Percentiles rank a stretch among this genome's conserved stretches.
Evolutionary conservation across 768 basidiomycete genomes (phyloP).

Genomic region (Tylopilus balloui): DNA sequence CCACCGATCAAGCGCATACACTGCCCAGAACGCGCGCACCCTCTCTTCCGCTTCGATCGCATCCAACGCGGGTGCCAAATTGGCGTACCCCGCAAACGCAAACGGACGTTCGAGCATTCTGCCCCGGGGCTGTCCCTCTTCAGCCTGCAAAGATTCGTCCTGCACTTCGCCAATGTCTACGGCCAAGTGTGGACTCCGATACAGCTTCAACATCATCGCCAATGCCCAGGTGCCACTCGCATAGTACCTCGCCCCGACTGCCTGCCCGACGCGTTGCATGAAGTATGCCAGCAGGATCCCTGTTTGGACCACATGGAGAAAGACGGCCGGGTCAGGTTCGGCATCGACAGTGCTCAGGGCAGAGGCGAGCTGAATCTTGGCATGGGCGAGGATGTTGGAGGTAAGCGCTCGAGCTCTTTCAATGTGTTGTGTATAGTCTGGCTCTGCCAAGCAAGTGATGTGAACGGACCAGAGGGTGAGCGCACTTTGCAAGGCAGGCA

Average conservation of each 20-base stretch:
- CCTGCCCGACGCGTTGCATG: slow-evolving; percentile 55
- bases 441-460: slow-evolving; percentile 37
- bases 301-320: slow-evolving; percentile 55
- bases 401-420: not conserved
- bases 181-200: slow-evolving; percentile 27
- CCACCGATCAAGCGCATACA: slow-evolving; percentile 33
- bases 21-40: slow-evolving; percentile 37
- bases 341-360: slow-evolving; percentile 38
- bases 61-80: slow-evolving; percentile 32
- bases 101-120: not conserved
- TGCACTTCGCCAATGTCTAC: not conserved
- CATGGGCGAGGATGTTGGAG: slow-evolving; percentile 41
- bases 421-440: slow-evolving; percentile 30
- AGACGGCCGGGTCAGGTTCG: slow-evolving; percentile 32
- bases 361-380: slow-evolving; percentile 43
- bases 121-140: not conserved
- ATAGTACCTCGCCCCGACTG: slow-evolving; percentile 58
- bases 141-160: slow-evolving; percentile 1
- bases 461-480: slow-evolving; percentile 53
- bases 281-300: slow-evolving; percentile 64
- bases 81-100: slow-evolving; percentile 6
- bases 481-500: slow-evolving; percentile 45
- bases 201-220: slow-evolving; percentile 43
- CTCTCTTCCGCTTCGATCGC: slow-evolving; percentile 36
- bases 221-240: slow-evolving; percentile 45